Evolutionary conservation across 352 stramenopile species (phyloP), one percentile per base, ranked within the genome.

Genomic region (Globisporangium cylindrosporum): DNA sequence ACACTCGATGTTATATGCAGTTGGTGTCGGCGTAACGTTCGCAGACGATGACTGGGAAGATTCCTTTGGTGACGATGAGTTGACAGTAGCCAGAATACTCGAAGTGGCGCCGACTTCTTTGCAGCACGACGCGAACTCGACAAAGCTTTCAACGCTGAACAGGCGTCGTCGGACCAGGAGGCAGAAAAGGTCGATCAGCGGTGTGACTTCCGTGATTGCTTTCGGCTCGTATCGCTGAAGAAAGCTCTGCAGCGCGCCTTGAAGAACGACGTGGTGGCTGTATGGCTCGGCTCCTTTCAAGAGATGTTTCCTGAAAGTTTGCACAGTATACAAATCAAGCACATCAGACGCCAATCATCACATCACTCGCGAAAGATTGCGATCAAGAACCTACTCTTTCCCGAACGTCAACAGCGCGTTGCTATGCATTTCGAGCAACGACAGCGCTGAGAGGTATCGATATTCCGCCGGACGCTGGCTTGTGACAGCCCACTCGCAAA

Each of bases 1-100:
- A 41, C 84, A 96, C 66, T 96, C 88, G 54, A 96, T 94, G 49
- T 96, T 93, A 75, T 93, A 96, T 4, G 83, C 86, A 9, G 84
- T 93, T 43, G 84, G 83, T 34, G 93, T 83, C 32, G 64, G 64
- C 1, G 34, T 20, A 6, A 94, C 73, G 3, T 70, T 81, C 6
- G 80, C 77, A 36, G 58, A 61, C 8, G 65, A 67, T 61, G 69
- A 49, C 64, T 56, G 34, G 51, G n/a, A 55, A 12, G 75, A 76
- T 41, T 87, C 74, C 51, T 63, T 81, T 9, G 67, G 62, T 36
- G 68, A 75, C 25, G 69, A 14, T 20, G 32, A 34, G 48, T 64
- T 70, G 27, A 70, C 49, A 4, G 49, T 29, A 43, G 56, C 59
- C n/a, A 74, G 36, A 22, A 73, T 78, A 24, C 68, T 66, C 34